Conservation (phyloP, 352 stramenopile species). For the Phytophthora litchii region DNA sequence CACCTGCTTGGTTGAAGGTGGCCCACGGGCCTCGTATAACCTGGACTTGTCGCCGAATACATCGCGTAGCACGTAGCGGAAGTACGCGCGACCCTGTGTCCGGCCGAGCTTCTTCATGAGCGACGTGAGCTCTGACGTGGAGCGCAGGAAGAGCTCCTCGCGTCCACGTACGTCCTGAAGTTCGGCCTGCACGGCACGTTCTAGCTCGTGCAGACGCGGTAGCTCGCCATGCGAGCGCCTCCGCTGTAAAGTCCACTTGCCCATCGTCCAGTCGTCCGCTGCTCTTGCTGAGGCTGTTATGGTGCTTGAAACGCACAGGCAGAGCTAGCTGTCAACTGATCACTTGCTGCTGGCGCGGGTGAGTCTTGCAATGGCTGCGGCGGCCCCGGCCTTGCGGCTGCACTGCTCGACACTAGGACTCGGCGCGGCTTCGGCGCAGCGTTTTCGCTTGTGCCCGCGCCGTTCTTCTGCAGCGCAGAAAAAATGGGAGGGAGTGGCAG, state of each 20-base stretch:
- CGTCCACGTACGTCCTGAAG: constrained; percentile 58
- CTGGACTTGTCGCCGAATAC: constrained; percentile 72
- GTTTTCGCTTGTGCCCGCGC: too few species aligned
- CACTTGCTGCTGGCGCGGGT: constrained; percentile 9
- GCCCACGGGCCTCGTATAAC: constrained; percentile 44
- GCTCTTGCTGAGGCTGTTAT: constrained; percentile 22
- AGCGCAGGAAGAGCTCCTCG: constrained; percentile 83
- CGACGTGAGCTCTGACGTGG: constrained; percentile 70
- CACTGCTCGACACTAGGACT: too few species aligned
- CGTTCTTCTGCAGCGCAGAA: too few species aligned
- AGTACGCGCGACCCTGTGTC: constrained; percentile 75
- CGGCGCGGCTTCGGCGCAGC: too few species aligned
- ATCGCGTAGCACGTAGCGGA: constrained; percentile 79
- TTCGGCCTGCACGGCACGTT: constrained; percentile 72
- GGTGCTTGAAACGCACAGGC: constrained; percentile 10
- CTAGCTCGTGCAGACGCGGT: constrained; percentile 68
- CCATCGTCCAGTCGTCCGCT: constrained; percentile 29
- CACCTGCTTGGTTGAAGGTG: constrained; percentile 45
- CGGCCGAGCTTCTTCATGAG: constrained; percentile 77
- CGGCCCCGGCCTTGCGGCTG: too few species aligned
- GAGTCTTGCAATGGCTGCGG: constrained; percentile 39
- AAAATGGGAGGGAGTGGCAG: too few species aligned
- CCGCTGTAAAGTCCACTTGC: constrained; percentile 37
- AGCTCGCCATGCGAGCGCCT: constrained; percentile 54
- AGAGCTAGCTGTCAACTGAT: constrained; percentile 1